phyloP scores from a whole-genome alignment of 805 yeast species.

The Wickerhamiella dianesei region DNA sequence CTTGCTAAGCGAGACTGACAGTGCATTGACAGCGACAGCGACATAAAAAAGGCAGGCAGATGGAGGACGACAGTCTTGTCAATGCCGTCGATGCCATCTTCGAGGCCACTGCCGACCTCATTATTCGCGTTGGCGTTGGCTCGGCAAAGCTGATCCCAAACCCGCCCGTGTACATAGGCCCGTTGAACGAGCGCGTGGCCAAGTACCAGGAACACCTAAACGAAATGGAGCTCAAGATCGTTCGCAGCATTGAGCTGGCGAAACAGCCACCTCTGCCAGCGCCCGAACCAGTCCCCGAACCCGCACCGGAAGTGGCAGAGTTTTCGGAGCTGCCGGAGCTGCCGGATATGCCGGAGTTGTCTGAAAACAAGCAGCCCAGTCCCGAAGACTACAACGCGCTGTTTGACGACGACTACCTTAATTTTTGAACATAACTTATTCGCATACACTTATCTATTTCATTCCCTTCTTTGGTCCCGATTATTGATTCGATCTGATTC shows the following conservation, averaged over 20 bases:
- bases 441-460: too few species aligned
- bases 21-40: too few species aligned
- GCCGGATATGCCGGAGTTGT: not conserved
- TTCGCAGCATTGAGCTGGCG: constrained; percentile 5
- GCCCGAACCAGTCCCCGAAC: not conserved
- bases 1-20: too few species aligned
- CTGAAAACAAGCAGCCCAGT: not conserved
- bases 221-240: constrained; percentile 11
- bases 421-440: not conserved
- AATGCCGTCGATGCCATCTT: constrained; percentile 9
- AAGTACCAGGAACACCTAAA: constrained; percentile 28
- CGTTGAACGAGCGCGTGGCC: constrained; percentile 13
- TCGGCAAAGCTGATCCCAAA: constrained; percentile 18
- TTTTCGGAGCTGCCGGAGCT: not conserved
- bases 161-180: constrained; percentile 12
- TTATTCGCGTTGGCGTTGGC: constrained; percentile 17
- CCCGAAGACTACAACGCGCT: not conserved
- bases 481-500: too few species aligned
- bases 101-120: constrained; percentile 17
- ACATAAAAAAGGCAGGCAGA: constrained; percentile 10
- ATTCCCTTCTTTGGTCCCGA: too few species aligned
- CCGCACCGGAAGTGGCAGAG: not conserved
- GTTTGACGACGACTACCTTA: not conserved
- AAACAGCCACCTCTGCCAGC: not conserved
- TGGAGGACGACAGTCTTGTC: not conserved